These are phyloP conservation scores for Phytophthora vignae DNA, from an alignment of 352 stramenopile genomes.

Conservation along the genomic window DNA sequence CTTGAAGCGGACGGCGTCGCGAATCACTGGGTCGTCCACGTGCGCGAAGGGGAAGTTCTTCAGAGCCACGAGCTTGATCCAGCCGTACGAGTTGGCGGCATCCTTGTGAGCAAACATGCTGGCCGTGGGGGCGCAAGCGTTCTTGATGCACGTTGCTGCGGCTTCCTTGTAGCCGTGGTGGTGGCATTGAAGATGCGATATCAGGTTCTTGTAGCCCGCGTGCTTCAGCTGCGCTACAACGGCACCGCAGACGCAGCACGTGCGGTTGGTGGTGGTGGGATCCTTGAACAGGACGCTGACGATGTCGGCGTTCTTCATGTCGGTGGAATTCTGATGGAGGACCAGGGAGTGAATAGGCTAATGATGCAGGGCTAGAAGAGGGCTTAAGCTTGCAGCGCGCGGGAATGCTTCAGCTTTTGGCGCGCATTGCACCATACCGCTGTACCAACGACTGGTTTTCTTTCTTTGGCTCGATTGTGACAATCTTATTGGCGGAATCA, in stretches of 20 bases:
- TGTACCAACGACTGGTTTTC: not conserved
- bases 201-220: slow-evolving; percentile 8
- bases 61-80: slow-evolving; percentile 1
- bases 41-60: slow-evolving; percentile 13
- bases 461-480: not conserved
- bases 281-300: slow-evolving; percentile 2
- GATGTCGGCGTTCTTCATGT: slow-evolving; percentile 1
- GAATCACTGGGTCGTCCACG: slow-evolving; percentile 7
- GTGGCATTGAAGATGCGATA: not conserved
- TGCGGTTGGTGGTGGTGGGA: not conserved
- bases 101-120: slow-evolving; percentile 12
- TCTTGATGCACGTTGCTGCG: slow-evolving; percentile 1
- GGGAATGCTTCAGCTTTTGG: not conserved
- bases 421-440: not conserved
- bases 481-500: not conserved
- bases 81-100: slow-evolving; percentile 10
- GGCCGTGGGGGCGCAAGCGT: not conserved
- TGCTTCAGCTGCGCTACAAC: slow-evolving; percentile 1
- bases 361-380: not conserved
- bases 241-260: not conserved
- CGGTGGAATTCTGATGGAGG: too few species aligned
- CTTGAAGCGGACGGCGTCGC: slow-evolving; percentile 5
- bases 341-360: too few species aligned
- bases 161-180: not conserved
- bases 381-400: not conserved